phyloP scores from a whole-genome alignment of 106 monocot genomes.

The Hemerocallis citrina region DNA sequence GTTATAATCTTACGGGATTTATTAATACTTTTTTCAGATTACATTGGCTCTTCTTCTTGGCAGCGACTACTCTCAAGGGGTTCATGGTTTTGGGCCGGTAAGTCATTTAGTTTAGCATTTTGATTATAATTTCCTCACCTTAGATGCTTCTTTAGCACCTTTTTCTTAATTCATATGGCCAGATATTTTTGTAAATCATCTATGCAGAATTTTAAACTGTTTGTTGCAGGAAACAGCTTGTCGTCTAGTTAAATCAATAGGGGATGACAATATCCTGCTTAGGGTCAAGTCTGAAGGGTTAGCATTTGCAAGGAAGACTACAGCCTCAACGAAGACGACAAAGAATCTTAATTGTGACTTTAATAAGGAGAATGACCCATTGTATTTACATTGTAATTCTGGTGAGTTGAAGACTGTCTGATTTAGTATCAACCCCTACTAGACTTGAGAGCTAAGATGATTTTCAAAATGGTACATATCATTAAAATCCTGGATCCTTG shows the following conservation, averaged over 20 bases:
- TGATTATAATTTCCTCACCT: not conserved
- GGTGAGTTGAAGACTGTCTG: conserved; percentile 14
- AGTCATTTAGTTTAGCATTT: conserved; percentile 15
- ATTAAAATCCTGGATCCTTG: too few relatives aligned
- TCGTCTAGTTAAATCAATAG: conserved; percentile 69
- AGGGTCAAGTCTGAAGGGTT: conserved; percentile 47
- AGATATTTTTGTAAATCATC: not conserved
- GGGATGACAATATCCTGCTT: conserved; percentile 45
- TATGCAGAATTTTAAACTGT: conserved; percentile 4
- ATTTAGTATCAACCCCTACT: not conserved
- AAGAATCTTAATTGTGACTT: conserved; percentile 7
- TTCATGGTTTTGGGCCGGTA: conserved; percentile 80
- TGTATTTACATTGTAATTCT: conserved; percentile 1
- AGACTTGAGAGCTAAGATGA: too few relatives aligned
- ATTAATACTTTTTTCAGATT: conserved; percentile 38
- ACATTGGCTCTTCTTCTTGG: conserved; percentile 82
- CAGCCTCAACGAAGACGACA: conserved; percentile 21
- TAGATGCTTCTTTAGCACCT: not conserved
- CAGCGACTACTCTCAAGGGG: conserved; percentile 72
- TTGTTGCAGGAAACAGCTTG: conserved; percentile 72
- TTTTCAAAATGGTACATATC: too few relatives aligned
- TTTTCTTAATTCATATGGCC: not conserved
- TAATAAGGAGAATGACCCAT: conserved; percentile 23
- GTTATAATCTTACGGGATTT: conserved; percentile 1
- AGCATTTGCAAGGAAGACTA: conserved; percentile 28